phyloP scores from a whole-genome alignment of 768 basidiomycete genomes.

The Peribolospora baueri region DNA sequence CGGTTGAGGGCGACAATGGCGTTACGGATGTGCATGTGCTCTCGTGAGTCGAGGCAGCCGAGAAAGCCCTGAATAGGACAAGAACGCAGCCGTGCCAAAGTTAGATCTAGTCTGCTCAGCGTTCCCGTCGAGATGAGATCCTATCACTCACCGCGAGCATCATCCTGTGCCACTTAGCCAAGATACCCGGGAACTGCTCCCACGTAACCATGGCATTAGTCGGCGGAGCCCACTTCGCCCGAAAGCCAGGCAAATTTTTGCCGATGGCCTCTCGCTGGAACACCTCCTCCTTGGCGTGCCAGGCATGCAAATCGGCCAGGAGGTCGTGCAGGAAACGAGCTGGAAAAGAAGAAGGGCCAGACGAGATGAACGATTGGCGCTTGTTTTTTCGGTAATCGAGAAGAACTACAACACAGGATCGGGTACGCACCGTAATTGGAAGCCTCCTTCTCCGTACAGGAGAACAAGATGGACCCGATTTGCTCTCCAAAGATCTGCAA shows the following conservation, averaged over 20 bases:
- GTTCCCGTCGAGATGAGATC: not conserved
- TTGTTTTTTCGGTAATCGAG: not conserved
- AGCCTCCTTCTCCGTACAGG: conserved; percentile 88
- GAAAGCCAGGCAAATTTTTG: conserved; percentile 25
- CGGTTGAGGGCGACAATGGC: conserved; percentile 83
- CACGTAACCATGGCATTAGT: conserved; percentile 50
- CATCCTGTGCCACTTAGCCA: conserved; percentile 65
- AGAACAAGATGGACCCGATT: conserved; percentile 60
- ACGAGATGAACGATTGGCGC: no score
- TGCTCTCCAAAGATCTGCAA: conserved; percentile 61
- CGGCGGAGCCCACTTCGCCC: conserved; percentile 20
- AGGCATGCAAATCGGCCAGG: conserved; percentile 48
- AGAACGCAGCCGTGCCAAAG: not conserved
- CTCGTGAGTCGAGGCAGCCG: conserved; percentile 58
- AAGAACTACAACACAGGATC: not conserved
- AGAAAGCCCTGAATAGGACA: conserved; percentile 36
- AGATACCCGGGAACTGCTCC: conserved; percentile 40
- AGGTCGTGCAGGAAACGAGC: conserved; percentile 70
- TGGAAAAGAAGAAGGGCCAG: conserved; percentile 15
- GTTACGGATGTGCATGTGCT: conserved; percentile 96
- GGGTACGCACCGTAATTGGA: conserved; percentile 54
- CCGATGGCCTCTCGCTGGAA: conserved; percentile 34
- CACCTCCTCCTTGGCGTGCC: conserved; percentile 43
- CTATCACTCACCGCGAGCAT: conserved; percentile 34
- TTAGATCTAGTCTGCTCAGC: not conserved